Conservation (phyloP, 2,329 filamentous ascomycete species). For the Dryadomyces quercivorus region DNA sequence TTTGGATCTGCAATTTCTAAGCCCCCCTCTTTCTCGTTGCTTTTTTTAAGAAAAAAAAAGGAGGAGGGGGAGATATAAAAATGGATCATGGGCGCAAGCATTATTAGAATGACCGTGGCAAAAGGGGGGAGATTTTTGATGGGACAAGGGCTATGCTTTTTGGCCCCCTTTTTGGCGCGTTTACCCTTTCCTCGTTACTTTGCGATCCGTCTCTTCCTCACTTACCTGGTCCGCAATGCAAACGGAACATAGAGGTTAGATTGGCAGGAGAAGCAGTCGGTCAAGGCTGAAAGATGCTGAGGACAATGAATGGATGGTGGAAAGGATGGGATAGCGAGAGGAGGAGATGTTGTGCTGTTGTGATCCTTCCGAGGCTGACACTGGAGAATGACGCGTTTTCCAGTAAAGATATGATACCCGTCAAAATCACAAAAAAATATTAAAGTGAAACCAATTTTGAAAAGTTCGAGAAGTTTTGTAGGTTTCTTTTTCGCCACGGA, state of each 20-base stretch:
- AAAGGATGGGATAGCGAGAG: background rate
- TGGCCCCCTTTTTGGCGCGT: background rate
- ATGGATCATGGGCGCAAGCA: background rate
- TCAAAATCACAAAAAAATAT: slow-evolving; percentile 1
- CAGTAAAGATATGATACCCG: slow-evolving; percentile 2
- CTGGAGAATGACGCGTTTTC: background rate
- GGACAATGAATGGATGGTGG: background rate
- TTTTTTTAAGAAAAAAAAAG: background rate
- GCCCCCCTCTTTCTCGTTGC: background rate
- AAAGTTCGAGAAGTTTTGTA: too few species aligned
- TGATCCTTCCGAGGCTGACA: background rate
- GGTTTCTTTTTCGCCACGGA: too few species aligned
- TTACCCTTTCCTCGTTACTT: background rate
- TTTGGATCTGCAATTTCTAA: background rate
- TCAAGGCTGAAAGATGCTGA: background rate
- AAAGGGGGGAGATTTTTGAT: background rate
- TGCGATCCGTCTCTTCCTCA: background rate
- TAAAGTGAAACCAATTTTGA: background rate
- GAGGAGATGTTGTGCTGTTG: background rate
- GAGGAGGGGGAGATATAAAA: background rate
- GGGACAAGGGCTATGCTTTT: background rate
- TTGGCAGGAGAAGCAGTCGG: background rate
- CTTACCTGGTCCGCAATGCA: background rate
- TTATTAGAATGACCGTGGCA: background rate
- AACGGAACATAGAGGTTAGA: slow-evolving; percentile 8